These are phyloP conservation scores for Diplotaxis tenuifolia DNA, from an alignment of 345 rosid species.

Conservation along the genomic window DNA sequence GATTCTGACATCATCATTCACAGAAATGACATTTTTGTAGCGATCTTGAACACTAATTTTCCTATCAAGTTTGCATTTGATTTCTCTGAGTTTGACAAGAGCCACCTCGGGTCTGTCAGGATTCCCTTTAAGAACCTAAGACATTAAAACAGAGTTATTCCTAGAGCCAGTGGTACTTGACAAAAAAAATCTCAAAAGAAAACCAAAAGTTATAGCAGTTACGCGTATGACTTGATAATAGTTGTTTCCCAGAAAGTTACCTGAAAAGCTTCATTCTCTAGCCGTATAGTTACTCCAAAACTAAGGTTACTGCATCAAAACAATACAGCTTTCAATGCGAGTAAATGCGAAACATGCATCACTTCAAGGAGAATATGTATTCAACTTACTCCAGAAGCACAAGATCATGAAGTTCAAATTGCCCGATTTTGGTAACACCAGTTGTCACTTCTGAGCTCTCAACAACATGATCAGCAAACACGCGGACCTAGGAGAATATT, in stretches of 20 bases:
- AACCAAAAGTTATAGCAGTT: neutral
- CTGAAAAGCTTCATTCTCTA: constrained; percentile 96
- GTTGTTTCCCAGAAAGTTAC: constrained; percentile 33
- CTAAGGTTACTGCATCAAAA: constrained; percentile 64
- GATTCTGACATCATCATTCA: constrained; percentile 77
- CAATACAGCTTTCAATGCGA: neutral
- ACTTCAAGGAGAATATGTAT: constrained; percentile 3
- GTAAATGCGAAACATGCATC: constrained; percentile 8
- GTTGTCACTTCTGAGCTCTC: constrained; percentile 96
- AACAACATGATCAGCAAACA: constrained; percentile 93
- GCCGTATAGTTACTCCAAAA: constrained; percentile 93
- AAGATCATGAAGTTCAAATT: constrained; percentile 94
- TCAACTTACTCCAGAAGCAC: constrained; percentile 82
- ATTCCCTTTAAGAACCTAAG: constrained; percentile 84
- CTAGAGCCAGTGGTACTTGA: neutral
- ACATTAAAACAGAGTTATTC: constrained; percentile 19
- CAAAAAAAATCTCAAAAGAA: neutral
- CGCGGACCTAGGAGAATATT: constrained; percentile 62
- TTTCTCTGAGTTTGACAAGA: constrained; percentile 86
- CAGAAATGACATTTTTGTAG: constrained; percentile 61
- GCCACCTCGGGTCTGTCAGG: constrained; percentile 88
- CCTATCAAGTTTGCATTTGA: constrained; percentile 84
- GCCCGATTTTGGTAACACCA: constrained; percentile 83
- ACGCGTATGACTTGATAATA: constrained; percentile 1
- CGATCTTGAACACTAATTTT: constrained; percentile 70